These are phyloP conservation scores for Phyllostachys edulis DNA, from an alignment of 176 grass and related monocot species.

Conservation along the genomic window DNA sequence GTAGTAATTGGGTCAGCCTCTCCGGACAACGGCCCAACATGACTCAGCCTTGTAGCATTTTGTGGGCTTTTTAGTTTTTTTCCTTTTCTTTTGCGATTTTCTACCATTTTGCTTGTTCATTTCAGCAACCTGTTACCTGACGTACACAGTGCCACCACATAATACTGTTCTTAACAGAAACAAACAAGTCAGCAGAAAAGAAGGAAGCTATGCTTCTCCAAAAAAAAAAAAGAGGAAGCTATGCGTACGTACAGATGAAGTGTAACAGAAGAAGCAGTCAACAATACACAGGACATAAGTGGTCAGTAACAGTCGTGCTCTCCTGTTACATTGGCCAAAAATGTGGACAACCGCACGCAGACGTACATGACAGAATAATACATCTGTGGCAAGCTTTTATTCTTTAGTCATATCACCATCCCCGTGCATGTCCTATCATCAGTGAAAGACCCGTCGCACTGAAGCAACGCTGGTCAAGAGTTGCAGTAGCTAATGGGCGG, in stretches of 20 bases:
- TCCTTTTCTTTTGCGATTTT: too few relatives aligned
- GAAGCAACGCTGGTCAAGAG: not conserved
- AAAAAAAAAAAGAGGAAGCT: not conserved
- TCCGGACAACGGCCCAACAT: not conserved
- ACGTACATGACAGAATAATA: not conserved
- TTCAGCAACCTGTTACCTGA: too few relatives aligned
- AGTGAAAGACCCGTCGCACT: slow-evolving; percentile 22
- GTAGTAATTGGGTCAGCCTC: not conserved
- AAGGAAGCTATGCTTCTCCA: not conserved
- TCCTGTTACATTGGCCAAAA: slow-evolving; percentile 37
- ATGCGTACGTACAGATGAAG: not conserved
- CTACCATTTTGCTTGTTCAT: too few relatives aligned
- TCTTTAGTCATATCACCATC: slow-evolving; percentile 3
- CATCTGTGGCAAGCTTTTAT: slow-evolving; percentile 25
- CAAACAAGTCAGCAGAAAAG: not conserved
- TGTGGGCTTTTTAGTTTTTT: too few relatives aligned
- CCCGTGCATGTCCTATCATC: slow-evolving; percentile 45
- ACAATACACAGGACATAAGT: not conserved
- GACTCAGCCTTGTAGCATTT: not conserved
- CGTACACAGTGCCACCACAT: too few relatives aligned
- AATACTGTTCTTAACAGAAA: too few relatives aligned
- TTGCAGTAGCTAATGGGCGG: too few relatives aligned
- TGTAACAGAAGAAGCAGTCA: not conserved
- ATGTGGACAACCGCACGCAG: not conserved
- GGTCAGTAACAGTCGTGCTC: slow-evolving; percentile 32